A percentile compares a stretch with the other conserved stretches of the same genome.
These are phyloP conservation scores for Vigna reflexopilosa DNA, from an alignment of 306 rosid species.

Conservation along the genomic window DNA sequence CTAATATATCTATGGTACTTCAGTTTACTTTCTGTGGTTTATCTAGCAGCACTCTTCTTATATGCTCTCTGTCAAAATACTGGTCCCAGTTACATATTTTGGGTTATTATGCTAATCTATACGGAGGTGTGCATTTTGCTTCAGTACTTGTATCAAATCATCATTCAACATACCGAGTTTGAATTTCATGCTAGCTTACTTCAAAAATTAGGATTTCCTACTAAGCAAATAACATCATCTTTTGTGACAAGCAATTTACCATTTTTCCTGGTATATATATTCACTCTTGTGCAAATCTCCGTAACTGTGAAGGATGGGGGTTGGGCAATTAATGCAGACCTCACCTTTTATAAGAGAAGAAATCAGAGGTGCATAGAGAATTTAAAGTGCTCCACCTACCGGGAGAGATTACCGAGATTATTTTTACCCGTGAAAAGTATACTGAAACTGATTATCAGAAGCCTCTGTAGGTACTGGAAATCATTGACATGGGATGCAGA, in stretches of 20 bases:
- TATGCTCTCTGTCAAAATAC: constrained; percentile 87
- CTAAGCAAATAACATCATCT: constrained; percentile 63
- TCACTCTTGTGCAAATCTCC: constrained; percentile 87
- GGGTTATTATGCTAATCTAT: constrained; percentile 81
- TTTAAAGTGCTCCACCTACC: constrained; percentile 42
- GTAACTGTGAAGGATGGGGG: constrained; percentile 87
- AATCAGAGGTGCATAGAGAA: constrained; percentile 50
- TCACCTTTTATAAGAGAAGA: constrained; percentile 56
- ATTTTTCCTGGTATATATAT: constrained; percentile 82
- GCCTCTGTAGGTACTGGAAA: constrained; percentile 75
- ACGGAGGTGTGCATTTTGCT: constrained; percentile 85
- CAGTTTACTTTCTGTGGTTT: constrained; percentile 84
- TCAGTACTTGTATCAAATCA: constrained; percentile 84
- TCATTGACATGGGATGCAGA: constrained; percentile 88
- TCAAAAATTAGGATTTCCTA: constrained; percentile 85
- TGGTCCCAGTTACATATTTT: constrained; percentile 85
- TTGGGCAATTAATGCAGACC: constrained; percentile 69
- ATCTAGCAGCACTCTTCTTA: constrained; percentile 82
- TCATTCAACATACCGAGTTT: constrained; percentile 80
- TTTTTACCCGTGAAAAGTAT: constrained; percentile 47
- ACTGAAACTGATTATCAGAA: constrained; percentile 56
- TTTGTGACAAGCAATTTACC: constrained; percentile 81
- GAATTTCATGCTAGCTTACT: constrained; percentile 60
- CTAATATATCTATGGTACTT: constrained; percentile 87
- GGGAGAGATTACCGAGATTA: constrained; percentile 41